A percentile compares a stretch with the other conserved stretches of the same genome.
Conservation (phyloP, 495 filamentous ascomycete species). For the Neurospora sp. region DNA sequence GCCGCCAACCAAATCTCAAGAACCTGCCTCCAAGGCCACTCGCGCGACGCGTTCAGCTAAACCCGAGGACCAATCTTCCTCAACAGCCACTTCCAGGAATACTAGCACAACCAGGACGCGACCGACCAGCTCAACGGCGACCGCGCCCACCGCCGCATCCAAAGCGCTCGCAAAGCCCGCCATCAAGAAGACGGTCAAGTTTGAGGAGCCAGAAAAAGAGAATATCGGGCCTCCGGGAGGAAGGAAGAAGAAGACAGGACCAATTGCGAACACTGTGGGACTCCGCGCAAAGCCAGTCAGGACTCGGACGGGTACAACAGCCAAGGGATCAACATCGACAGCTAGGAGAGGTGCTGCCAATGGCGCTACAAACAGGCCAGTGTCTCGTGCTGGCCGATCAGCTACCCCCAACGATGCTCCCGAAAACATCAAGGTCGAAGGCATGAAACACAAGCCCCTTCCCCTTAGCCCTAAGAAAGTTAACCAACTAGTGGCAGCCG, state of each 20-base stretch:
- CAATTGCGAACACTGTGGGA: slow-evolving; percentile 22
- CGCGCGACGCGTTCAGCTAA: slow-evolving; percentile 8
- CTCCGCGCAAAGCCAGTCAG: slow-evolving; percentile 36
- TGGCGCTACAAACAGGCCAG: not conserved
- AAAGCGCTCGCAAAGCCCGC: slow-evolving; percentile 25
- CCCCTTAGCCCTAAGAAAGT: slow-evolving; percentile 48
- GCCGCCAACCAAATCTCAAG: slow-evolving; percentile 30
- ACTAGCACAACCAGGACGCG: not conserved
- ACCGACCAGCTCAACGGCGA: not conserved
- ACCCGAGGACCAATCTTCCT: not conserved
- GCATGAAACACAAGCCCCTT: slow-evolving; percentile 16
- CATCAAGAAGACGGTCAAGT: slow-evolving; percentile 46
- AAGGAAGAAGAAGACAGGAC: slow-evolving; percentile 18
- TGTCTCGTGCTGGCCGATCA: not conserved
- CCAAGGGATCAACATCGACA: not conserved
- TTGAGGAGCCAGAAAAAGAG: slow-evolving; percentile 49
- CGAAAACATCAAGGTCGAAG: slow-evolving; percentile 18
- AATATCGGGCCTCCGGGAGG: slow-evolving; percentile 31
- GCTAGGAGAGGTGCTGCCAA: not conserved
- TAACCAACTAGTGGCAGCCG: slow-evolving; percentile 34
- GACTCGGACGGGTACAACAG: slow-evolving; percentile 8
- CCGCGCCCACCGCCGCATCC: slow-evolving; percentile 15
- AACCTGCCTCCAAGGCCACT: slow-evolving; percentile 14
- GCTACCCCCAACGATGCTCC: not conserved
- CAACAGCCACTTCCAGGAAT: not conserved